Conservation (phyloP, 257 asterid species). For the Solanum gracilifrons region DNA sequence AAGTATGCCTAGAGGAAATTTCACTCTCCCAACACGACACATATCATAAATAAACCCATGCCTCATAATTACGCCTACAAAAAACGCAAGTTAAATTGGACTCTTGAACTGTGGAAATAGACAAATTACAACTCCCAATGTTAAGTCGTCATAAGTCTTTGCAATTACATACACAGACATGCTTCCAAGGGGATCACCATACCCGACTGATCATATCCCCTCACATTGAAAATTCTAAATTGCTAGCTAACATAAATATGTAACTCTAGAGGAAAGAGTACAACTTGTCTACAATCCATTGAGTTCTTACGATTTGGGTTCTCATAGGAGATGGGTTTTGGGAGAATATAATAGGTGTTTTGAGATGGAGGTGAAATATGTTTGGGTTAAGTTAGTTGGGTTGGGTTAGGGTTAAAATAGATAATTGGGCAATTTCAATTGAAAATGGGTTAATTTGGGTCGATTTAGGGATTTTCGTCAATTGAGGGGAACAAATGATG, state of each 20-base stretch:
- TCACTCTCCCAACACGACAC: slow-evolving; percentile 69
- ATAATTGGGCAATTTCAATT: too few species aligned
- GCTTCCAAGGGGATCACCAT: background rate
- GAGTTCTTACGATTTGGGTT: too few species aligned
- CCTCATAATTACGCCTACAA: slow-evolving; percentile 72
- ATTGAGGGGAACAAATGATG: too few species aligned
- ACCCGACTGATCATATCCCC: background rate
- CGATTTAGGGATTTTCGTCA: too few species aligned
- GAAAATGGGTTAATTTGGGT: too few species aligned
- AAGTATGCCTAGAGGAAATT: slow-evolving; percentile 61
- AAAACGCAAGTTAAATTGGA: background rate
- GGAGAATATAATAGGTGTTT: too few species aligned
- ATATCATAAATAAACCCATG: slow-evolving; percentile 50
- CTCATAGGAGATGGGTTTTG: too few species aligned
- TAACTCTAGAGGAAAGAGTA: background rate
- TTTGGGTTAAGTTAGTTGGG: too few species aligned
- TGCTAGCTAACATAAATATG: background rate
- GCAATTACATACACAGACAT: background rate
- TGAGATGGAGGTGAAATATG: too few species aligned
- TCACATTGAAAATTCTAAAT: background rate
- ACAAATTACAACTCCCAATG: background rate
- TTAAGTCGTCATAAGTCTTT: background rate
- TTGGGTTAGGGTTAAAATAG: too few species aligned
- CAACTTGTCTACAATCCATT: background rate
- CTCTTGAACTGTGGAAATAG: background rate